A percentile compares a stretch with the other conserved stretches of the same genome.
Conservation (phyloP, 306 rosid genomes). For the Casuarina cunninghamiana region DNA sequence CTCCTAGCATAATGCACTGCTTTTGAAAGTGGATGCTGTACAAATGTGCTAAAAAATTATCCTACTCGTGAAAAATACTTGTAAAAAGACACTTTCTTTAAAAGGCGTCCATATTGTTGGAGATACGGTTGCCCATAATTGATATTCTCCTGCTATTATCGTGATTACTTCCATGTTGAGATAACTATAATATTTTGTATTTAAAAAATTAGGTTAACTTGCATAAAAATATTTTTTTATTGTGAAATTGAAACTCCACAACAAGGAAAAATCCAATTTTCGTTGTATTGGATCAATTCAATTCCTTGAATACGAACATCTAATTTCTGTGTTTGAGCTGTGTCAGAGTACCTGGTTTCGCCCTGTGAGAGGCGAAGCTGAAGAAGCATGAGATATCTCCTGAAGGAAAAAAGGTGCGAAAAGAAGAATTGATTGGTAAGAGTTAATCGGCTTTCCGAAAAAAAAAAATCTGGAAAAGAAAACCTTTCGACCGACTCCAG, state of each 20-base stretch:
- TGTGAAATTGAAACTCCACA: background rate
- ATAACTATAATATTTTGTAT: too few relatives aligned
- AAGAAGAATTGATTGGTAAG: conserved; percentile 29
- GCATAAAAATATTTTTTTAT: too few relatives aligned
- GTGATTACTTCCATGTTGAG: too few relatives aligned
- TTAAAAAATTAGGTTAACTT: too few relatives aligned
- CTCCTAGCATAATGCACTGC: too few relatives aligned
- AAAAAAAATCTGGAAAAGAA: background rate
- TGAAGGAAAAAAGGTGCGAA: conserved; percentile 31
- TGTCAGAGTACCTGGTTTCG: conserved; percentile 32
- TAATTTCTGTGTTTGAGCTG: background rate
- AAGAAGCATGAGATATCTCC: conserved; percentile 25
- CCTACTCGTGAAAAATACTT: too few relatives aligned
- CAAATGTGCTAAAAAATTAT: too few relatives aligned
- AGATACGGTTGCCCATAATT: too few relatives aligned
- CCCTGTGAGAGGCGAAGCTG: conserved; percentile 39
- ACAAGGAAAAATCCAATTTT: background rate
- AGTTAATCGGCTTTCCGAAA: conserved; percentile 6
- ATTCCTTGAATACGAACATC: background rate
- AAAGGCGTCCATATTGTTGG: too few relatives aligned
- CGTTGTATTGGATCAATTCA: background rate
- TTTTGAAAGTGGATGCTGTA: too few relatives aligned
- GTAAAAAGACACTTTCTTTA: too few relatives aligned
- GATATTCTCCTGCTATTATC: too few relatives aligned
- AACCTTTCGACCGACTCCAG: background rate